Evolutionary conservation across 371 early-diverging fungal genomes (phyloP).

Genomic region (Funneliformis caledonium): DNA sequence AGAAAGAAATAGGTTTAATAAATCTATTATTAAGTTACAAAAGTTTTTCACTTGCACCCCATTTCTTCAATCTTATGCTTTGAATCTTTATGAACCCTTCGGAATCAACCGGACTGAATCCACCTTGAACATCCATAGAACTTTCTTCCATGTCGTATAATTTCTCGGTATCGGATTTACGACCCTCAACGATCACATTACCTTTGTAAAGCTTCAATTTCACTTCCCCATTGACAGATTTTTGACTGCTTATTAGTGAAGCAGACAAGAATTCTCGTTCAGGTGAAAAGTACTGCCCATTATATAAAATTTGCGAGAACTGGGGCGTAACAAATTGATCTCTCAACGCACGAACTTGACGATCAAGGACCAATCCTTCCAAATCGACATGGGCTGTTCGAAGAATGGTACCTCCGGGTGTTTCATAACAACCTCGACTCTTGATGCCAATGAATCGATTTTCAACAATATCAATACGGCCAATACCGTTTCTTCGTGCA

Average conservation of each 20-base stretch:
- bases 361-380: conserved; percentile 94
- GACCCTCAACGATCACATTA: conserved; percentile 86
- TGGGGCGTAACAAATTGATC: conserved; percentile 85
- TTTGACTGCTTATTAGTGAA: conserved; percentile 81
- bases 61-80: conserved; percentile 94
- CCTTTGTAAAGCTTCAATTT: conserved; percentile 97
- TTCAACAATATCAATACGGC: conserved; percentile 97
- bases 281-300: conserved; percentile 95
- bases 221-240: conserved; percentile 87
- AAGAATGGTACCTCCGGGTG: conserved; percentile 95
- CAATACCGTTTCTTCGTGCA: conserved; percentile 95
- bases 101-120: conserved; percentile 90
- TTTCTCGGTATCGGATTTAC: conserved; percentile 79
- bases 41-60: conserved; percentile 50
- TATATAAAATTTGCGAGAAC: conserved; percentile 82
- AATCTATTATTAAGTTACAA: background rate
- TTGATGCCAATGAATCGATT: conserved; percentile 98
- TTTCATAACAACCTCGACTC: conserved; percentile 98
- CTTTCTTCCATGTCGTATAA: conserved; percentile 94
- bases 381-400: conserved; percentile 94
- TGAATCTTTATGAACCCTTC: conserved; percentile 97
- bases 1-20: too few species aligned
- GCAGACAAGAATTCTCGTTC: conserved; percentile 90
- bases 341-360: conserved; percentile 90
- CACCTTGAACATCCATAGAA: conserved; percentile 95